phyloP scores from a whole-genome alignment of 805 yeast genomes.

The Metschnikowia cerradonensis region DNA sequence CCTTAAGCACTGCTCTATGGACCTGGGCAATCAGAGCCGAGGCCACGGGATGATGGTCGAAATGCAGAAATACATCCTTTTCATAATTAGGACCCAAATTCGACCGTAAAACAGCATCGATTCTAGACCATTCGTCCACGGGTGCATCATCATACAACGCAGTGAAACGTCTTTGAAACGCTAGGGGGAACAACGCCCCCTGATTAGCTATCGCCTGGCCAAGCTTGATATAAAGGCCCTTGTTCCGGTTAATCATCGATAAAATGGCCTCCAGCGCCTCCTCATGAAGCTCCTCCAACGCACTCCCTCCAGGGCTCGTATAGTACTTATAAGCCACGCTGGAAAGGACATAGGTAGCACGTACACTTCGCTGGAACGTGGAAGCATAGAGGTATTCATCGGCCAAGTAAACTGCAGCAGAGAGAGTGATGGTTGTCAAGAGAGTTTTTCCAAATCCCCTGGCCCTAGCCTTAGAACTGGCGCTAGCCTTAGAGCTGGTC shows the following conservation, averaged over 20 bases:
- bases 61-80: slow-evolving; percentile 32
- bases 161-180: slow-evolving; percentile 55
- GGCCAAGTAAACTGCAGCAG: slow-evolving; percentile 18
- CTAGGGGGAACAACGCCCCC: slow-evolving; percentile 61
- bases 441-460: background rate
- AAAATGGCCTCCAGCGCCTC: slow-evolving; percentile 44
- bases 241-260: slow-evolving; percentile 28
- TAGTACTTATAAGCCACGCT: slow-evolving; percentile 59
- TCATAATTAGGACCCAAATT: slow-evolving; percentile 44
- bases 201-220: slow-evolving; percentile 83
- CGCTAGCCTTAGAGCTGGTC: too few species aligned
- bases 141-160: slow-evolving; percentile 69
- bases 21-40: slow-evolving; percentile 77
- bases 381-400: slow-evolving; percentile 47
- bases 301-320: slow-evolving; percentile 32
- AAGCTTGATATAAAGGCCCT: slow-evolving; percentile 61
- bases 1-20: slow-evolving; percentile 47
- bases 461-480: background rate
- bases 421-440: slow-evolving; percentile 3
- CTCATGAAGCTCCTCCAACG: slow-evolving; percentile 54
- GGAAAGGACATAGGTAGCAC: slow-evolving; percentile 46
- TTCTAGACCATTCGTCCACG: slow-evolving; percentile 45
- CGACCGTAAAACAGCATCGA: slow-evolving; percentile 36
- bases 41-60: slow-evolving; percentile 62
- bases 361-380: slow-evolving; percentile 46